These are phyloP conservation scores for Zoysia japonica DNA, from an alignment of 176 grass and related monocot genomes.

Conservation along the genomic window DNA sequence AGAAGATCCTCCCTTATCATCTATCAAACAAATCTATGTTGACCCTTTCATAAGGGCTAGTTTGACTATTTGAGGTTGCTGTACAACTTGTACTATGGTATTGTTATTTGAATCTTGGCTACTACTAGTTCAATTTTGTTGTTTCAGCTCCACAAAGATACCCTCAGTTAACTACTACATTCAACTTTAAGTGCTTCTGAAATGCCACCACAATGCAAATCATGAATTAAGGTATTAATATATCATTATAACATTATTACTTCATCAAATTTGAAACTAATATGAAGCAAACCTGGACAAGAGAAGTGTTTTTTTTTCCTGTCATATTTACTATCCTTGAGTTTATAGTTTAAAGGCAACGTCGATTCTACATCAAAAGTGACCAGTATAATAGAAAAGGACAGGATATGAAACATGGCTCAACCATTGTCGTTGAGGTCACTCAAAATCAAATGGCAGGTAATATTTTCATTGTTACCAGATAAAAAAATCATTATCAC, in stretches of 20 bases:
- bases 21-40: background rate
- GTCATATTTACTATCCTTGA: background rate
- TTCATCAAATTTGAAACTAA: background rate
- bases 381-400: background rate
- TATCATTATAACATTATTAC: background rate
- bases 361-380: background rate
- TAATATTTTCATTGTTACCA: constrained; percentile 6
- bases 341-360: background rate
- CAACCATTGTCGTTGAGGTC: background rate
- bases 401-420: background rate
- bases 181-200: background rate
- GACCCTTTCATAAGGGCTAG: background rate
- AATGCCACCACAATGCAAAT: background rate
- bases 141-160: background rate
- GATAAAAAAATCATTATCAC: background rate
- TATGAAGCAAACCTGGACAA: background rate
- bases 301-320: background rate
- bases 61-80: background rate
- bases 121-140: background rate
- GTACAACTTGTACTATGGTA: background rate
- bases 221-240: background rate
- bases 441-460: background rate
- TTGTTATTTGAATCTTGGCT: background rate
- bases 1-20: background rate
- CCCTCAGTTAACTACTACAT: background rate